phyloP scores from a whole-genome alignment of 2,329 filamentous ascomycete genomes.

The Calonectria multiphialidica region DNA sequence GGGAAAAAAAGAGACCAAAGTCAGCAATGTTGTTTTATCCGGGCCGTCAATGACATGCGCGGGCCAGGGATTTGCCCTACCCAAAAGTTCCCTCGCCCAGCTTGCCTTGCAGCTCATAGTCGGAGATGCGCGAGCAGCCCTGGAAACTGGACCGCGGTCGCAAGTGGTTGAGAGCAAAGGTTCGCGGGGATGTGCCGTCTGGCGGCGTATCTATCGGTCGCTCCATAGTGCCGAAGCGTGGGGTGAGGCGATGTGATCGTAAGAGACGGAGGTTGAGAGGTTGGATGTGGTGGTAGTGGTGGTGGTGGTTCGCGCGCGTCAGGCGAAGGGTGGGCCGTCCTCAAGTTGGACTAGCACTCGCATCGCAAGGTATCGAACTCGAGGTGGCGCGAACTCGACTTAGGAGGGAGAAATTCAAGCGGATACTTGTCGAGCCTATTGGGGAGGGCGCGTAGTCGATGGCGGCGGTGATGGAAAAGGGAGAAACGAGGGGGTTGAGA shows the following conservation, averaged over 20 bases:
- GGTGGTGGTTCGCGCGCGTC: constrained; percentile 35
- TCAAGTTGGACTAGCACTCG: constrained; percentile 8
- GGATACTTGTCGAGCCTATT: neutral
- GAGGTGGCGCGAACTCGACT: neutral
- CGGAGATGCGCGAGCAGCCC: constrained; percentile 86
- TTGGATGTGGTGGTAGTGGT: constrained; percentile 24
- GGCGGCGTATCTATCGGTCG: constrained; percentile 45
- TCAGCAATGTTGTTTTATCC: neutral
- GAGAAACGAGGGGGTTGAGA: neutral
- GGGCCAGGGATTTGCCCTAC: constrained; percentile 57
- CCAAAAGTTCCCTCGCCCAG: constrained; percentile 97
- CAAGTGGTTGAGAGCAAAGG: constrained; percentile 68
- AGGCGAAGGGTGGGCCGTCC: constrained; percentile 24
- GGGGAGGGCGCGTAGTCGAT: neutral
- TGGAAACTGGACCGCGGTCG: constrained; percentile 74
- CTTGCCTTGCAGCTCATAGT: constrained; percentile 85
- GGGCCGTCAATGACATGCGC: constrained; percentile 25
- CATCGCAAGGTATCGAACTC: constrained; percentile 23
- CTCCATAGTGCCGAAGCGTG: constrained; percentile 44
- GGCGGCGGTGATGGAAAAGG: neutral
- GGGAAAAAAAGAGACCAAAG: constrained; percentile 22
- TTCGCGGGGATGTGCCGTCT: constrained; percentile 63
- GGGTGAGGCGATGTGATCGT: neutral
- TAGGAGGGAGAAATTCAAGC: too few relatives aligned
- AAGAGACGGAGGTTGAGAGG: neutral